Base-by-base conservation (phyloP, 495 filamentous ascomycete genomes). In the Aeminium ludgeri region DNA sequence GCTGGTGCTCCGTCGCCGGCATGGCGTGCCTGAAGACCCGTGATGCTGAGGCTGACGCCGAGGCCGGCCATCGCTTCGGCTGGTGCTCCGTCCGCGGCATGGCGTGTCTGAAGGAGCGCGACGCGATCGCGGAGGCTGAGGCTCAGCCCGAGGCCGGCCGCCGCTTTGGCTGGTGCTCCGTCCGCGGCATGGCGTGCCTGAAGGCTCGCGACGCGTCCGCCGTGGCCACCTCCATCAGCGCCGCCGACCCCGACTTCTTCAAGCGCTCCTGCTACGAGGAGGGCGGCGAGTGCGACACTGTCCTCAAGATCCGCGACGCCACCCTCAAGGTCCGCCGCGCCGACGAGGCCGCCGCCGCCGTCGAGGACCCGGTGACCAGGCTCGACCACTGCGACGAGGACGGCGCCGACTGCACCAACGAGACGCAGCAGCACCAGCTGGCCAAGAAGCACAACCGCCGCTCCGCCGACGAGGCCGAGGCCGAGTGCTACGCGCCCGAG, bases 271-370 rank as follows among this genome's bases (percentile, higher is more conserved):
- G 38, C 38, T 18, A 31, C 25, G 29, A 40, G 29, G 11, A 23
- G 11, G 38, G 38, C 27, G 30, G 30, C 38, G 38, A 40, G 27
- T 40, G 38, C 38, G 7, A 40, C 38, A 40, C 38, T 10, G 11
- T 40, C 25, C 23, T 28, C 18, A 30, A 40, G 12, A 3, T 32
- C n/a, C 31, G 16, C 31, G 31, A 13, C 31, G 31, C 28, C 28
- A 8, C 7, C 25, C 23, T 28, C 18, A 30, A 40, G 12, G 8
- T 32, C n/a, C 31, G 16, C 31, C 4, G 6, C 31, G 31, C n/a
- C n/a, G 23, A 25, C 23, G 23, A 25, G 4, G 23, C 3, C 3
- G 23, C 23, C 23, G 23, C 23, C 23, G 23, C 23, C 23, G 8
- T 25, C 23, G 23, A 25, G 23, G 23, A 25, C 23, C 23, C 23